phyloP scores from a whole-genome alignment of 176 grass and related monocot species.

The Avena atlantica region DNA sequence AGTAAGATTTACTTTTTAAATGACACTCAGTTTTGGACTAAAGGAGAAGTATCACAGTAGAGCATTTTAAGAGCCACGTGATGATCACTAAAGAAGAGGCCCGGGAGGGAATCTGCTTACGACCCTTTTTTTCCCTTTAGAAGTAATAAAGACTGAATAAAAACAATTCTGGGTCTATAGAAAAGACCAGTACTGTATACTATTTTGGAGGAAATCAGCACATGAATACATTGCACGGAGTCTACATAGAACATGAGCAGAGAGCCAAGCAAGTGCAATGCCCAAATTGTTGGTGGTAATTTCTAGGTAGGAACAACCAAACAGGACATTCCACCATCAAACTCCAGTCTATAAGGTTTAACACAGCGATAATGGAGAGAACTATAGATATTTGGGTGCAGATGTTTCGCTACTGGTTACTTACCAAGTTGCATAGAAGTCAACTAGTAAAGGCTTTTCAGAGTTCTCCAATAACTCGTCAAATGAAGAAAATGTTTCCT shows the following conservation, averaged over 20 bases:
- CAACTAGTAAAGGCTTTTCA: constrained; percentile 86
- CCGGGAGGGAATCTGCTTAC: background rate
- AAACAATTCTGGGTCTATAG: background rate
- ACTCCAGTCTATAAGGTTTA: constrained; percentile 3
- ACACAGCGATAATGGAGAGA: background rate
- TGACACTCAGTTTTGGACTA: background rate
- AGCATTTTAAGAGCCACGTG: background rate
- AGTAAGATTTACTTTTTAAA: background rate
- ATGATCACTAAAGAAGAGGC: constrained; percentile 10
- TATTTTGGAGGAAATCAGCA: background rate
- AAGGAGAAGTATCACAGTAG: background rate
- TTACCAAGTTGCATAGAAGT: constrained; percentile 99
- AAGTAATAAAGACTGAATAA: background rate
- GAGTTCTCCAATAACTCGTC: constrained; percentile 90
- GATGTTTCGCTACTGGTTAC: background rate
- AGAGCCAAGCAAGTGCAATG: background rate
- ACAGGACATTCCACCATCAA: background rate
- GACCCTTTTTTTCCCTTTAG: background rate
- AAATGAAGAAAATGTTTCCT: constrained; percentile 80
- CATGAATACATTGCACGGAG: background rate
- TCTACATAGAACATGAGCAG: background rate
- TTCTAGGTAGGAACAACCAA: background rate
- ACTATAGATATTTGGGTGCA: constrained; percentile 10
- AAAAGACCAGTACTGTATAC: background rate
- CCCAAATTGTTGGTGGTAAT: background rate